phyloP scores from a whole-genome alignment of 2,329 filamentous ascomycete species.

The Clonostachys sp. region DNA sequence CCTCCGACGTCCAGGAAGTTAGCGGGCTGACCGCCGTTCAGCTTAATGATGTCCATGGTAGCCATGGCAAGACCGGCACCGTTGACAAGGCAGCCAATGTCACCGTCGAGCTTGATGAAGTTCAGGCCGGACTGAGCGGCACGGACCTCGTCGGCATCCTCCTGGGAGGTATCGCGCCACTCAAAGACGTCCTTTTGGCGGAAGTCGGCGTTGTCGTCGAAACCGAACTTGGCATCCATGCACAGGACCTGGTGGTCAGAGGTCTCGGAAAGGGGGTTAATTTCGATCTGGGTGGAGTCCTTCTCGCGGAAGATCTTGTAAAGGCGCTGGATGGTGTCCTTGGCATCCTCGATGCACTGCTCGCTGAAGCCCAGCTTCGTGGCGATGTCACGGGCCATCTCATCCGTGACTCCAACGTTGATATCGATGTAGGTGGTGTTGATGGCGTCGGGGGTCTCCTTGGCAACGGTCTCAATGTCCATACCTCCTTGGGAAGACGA shows the following conservation, averaged over 20 bases:
- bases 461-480: slow-evolving; percentile 98
- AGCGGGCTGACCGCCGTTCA: slow-evolving; percentile 91
- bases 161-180: slow-evolving; percentile 91
- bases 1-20: slow-evolving; percentile 99
- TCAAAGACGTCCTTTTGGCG: slow-evolving; percentile 94
- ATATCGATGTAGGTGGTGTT: slow-evolving; percentile 92
- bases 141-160: slow-evolving; percentile 96
- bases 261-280: slow-evolving; percentile 98
- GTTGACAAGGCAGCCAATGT: slow-evolving; percentile 99
- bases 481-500: slow-evolving; percentile 98
- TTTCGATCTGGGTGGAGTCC: slow-evolving; percentile 98
- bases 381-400: slow-evolving; percentile 86
- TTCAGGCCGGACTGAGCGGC: slow-evolving; percentile 92
- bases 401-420: slow-evolving; percentile 90
- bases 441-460: slow-evolving; percentile 96
- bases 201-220: slow-evolving; percentile 99
- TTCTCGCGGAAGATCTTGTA: slow-evolving; percentile 99
- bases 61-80: slow-evolving; percentile 99
- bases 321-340: slow-evolving; percentile 95
- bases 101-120: slow-evolving; percentile 99
- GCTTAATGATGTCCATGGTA: slow-evolving; percentile 99
- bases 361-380: slow-evolving; percentile 94
- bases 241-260: slow-evolving; percentile 96
- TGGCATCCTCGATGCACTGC: slow-evolving; percentile 94
- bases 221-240: slow-evolving; percentile 99